Percentiles rank a stretch among this genome's conserved stretches.
phyloP scores from a whole-genome alignment of 202 grass and related monocot genomes.

The Brachypodium distachyon region DNA sequence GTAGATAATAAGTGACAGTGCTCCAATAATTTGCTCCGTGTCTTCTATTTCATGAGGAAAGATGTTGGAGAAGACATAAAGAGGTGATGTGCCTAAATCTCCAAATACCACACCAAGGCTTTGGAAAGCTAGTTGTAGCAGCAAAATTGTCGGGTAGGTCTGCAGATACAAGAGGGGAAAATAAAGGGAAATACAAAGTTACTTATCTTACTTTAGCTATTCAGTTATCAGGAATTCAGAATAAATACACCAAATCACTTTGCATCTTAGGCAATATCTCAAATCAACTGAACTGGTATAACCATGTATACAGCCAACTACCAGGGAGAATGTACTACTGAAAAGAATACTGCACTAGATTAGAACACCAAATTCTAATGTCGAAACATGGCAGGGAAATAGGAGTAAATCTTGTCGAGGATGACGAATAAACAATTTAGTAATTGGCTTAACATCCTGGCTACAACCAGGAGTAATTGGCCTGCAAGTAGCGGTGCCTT shows the following conservation, averaged over 20 bases:
- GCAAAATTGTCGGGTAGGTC: slow-evolving; percentile 43
- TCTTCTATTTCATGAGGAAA: slow-evolving; percentile 53
- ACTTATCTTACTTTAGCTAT: background rate
- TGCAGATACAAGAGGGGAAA: slow-evolving; percentile 21
- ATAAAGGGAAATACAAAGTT: background rate
- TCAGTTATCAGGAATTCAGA: background rate
- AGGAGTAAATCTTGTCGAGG: background rate
- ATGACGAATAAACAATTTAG: too few relatives aligned
- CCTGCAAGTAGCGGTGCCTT: background rate
- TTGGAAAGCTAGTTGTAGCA: slow-evolving; percentile 61
- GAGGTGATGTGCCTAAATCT: slow-evolving; percentile 60
- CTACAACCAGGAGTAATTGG: too few relatives aligned
- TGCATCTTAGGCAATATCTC: background rate
- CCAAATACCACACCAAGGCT: slow-evolving; percentile 78
- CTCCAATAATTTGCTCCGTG: slow-evolving; percentile 52
- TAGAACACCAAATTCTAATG: background rate
- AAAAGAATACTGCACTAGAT: background rate
- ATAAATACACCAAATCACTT: background rate
- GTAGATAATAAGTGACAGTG: slow-evolving; percentile 70
- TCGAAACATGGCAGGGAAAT: background rate
- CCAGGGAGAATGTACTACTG: background rate
- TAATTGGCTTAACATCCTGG: too few relatives aligned
- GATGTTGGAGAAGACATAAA: slow-evolving; percentile 66
- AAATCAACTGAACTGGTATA: background rate
- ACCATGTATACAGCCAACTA: background rate